Base-by-base conservation (phyloP, 1,139 yeast genomes). In the Saccharomyces pastorianus region DNA sequence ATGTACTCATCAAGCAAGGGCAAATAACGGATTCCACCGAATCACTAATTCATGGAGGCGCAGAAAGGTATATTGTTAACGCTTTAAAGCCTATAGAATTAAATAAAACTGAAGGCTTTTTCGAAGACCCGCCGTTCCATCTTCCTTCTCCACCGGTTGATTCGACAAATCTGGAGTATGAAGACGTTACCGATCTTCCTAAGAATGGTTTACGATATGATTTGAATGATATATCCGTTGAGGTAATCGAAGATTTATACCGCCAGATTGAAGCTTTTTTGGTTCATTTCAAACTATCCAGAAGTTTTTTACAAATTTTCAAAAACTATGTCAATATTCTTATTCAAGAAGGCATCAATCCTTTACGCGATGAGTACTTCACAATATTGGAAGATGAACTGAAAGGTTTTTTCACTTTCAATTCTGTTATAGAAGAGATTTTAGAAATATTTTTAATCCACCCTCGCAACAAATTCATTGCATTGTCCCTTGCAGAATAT, bases 401-500 rank as follows among this genome's bases (percentile, higher is more conserved):
- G 27, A 51, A 55, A 32, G 52, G 53, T 13, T 53, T 52, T 3
- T 55, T 50, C 41, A 59, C 53, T 17, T 44, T 59, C 23, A 52
- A 58, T 14, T 25, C 53, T 2, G 41, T 42, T 9, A 41, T 59
- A 44, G 54, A 54, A 31, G 54, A 53, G 8, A 48, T 59, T 20
- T 28, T 59, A n/a, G 48, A 55, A 9, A 47, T 50, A 14, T 59
- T 59, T 41, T 48, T 58, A 6, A 29, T 55, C 5, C 48, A 51
- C 6, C 62, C 62, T 5, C 54, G 53, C n/a, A 59, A 57, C 52
- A 50, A 49, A 13, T 49, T 48, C 11, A 58, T 59, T 55, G 54
- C 51, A 28, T 44, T 59, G 38, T 61, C 61, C 2, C 32, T 51
- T 6, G 50, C 57, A 34, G 58, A 59, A 49, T 49, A 50, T 20